These are phyloP conservation scores for Gaertneriomyces semiglobifer DNA, from an alignment of 192 early-diverging fungal species.

Conservation along the genomic window DNA sequence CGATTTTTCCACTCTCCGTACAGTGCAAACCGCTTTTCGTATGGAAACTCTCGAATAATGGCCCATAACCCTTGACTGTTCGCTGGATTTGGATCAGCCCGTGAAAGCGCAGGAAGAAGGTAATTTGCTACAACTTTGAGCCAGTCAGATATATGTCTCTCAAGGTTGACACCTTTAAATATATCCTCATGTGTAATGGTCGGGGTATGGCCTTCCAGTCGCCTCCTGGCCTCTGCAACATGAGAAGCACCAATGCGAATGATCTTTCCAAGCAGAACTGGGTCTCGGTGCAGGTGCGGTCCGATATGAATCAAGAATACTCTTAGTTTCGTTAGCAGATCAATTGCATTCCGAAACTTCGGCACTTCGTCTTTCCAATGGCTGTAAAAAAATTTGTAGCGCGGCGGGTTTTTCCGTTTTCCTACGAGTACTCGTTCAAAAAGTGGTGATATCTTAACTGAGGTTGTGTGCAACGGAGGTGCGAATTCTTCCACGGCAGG, in stretches of 20 bases:
- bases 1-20: slow-evolving; percentile 79
- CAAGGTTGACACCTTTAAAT: neutral
- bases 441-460: slow-evolving; percentile 10
- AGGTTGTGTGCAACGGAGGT: slow-evolving; percentile 34
- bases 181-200: slow-evolving; percentile 12
- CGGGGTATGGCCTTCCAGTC: slow-evolving; percentile 5
- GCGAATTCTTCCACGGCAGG: slow-evolving; percentile 9
- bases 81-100: slow-evolving; percentile 62
- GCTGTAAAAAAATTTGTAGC: slow-evolving; percentile 59
- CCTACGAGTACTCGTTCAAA: slow-evolving; percentile 29
- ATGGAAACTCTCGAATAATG: slow-evolving; percentile 57
- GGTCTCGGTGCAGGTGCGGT: slow-evolving; percentile 40
- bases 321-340: slow-evolving; percentile 21
- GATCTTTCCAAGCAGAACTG: slow-evolving; percentile 41
- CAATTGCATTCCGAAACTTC: slow-evolving; percentile 7
- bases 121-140: slow-evolving; percentile 42
- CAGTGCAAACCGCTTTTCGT: slow-evolving; percentile 59
- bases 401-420: slow-evolving; percentile 26
- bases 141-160: slow-evolving; percentile 38
- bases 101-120: slow-evolving; percentile 66
- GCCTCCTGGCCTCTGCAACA: slow-evolving; percentile 16
- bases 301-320: slow-evolving; percentile 37
- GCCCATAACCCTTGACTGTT: slow-evolving; percentile 62
- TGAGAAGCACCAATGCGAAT: slow-evolving; percentile 43
- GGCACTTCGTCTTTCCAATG: slow-evolving; percentile 54